Evolutionary conservation across 2,329 filamentous ascomycete genomes (phyloP).

Genomic region (Cladophialophora immunda): DNA sequence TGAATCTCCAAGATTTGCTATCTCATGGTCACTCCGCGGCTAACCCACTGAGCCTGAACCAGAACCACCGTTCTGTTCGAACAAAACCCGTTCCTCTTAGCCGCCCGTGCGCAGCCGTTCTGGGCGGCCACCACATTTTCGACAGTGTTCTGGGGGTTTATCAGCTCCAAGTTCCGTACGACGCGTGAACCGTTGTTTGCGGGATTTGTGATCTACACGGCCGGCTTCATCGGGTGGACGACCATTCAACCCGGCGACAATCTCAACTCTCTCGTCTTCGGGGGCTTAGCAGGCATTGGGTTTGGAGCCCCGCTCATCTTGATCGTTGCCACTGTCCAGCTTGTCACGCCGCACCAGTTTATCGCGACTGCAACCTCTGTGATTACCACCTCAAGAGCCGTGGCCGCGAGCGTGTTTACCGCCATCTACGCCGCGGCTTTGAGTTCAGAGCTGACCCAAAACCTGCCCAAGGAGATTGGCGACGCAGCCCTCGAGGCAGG

Average conservation of each 20-base stretch:
- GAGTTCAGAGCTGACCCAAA: neutral
- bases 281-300: constrained; percentile 13
- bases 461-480: constrained; percentile 17
- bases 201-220: constrained; percentile 12
- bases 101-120: neutral
- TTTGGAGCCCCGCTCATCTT: constrained; percentile 12
- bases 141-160: constrained; percentile 5
- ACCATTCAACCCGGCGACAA: constrained; percentile 18
- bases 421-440: constrained; percentile 15
- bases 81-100: neutral
- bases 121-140: neutral
- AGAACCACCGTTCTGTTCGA: no score
- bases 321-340: constrained; percentile 16
- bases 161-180: constrained; percentile 3
- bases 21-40: neutral
- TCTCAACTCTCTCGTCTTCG: neutral
- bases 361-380: constrained; percentile 24
- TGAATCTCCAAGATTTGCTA: no score
- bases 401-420: neutral
- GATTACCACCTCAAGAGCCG: constrained; percentile 1
- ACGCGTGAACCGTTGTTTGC: constrained; percentile 10
- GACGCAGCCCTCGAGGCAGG: constrained; percentile 16
- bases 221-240: constrained; percentile 8
- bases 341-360: constrained; percentile 8
- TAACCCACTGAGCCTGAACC: no score